Percentiles rank a stretch among this genome's conserved stretches.
Conservation (phyloP, 148 eudicot genomes). For the Rheum nobile region DNA sequence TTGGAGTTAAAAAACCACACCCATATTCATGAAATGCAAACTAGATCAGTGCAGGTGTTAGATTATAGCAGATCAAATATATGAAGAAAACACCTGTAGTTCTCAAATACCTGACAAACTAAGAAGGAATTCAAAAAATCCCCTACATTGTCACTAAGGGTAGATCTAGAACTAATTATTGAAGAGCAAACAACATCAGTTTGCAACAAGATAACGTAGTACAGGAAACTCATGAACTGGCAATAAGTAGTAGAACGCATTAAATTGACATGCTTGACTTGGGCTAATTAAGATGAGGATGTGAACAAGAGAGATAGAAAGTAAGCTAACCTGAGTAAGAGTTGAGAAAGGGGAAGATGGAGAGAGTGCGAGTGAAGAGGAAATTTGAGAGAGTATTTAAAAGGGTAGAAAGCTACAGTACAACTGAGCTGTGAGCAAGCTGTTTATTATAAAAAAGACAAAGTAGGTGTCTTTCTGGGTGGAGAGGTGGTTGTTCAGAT, state of each 20-base stretch:
- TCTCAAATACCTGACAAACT: not conserved
- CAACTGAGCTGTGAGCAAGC: not conserved
- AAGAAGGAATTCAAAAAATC: not conserved
- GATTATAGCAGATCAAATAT: not conserved
- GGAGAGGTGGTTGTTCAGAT: conserved; percentile 6
- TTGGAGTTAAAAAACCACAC: not conserved
- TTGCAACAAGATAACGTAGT: not conserved
- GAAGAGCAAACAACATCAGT: not conserved
- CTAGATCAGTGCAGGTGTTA: not conserved
- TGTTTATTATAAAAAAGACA: not conserved
- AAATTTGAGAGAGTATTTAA: not conserved
- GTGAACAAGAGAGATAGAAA: not conserved
- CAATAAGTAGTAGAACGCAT: not conserved
- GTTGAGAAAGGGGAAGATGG: not conserved
- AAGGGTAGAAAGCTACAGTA: not conserved
- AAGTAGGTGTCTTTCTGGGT: not conserved
- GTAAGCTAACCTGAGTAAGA: not conserved
- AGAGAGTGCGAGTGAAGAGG: not conserved
- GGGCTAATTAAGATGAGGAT: not conserved
- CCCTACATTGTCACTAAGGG: not conserved
- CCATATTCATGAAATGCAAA: not conserved
- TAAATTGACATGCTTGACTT: not conserved
- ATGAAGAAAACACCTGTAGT: not conserved
- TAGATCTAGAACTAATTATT: not conserved
- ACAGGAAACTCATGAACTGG: not conserved